These are phyloP conservation scores for Pleurotus sapidus DNA, from an alignment of 768 basidiomycete species.

Conservation along the genomic window DNA sequence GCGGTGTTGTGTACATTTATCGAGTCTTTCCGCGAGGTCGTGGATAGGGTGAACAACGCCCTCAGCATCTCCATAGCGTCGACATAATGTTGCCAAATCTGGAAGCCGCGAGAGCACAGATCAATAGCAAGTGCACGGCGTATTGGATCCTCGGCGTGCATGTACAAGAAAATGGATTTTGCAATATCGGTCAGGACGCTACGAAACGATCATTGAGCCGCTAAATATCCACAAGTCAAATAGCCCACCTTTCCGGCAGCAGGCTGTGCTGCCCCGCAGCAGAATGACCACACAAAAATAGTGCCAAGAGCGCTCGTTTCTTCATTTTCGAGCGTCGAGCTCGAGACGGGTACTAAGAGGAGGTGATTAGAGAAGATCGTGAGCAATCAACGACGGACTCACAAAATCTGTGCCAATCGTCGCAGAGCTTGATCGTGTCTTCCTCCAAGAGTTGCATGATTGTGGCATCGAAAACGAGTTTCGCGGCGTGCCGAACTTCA, in stretches of 20 bases:
- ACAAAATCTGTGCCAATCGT: conserved; percentile 68
- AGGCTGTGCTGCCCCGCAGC: conserved; percentile 78
- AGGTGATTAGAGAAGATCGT: not conserved
- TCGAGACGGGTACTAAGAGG: conserved; percentile 18
- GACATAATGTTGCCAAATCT: conserved; percentile 92
- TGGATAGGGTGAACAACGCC: conserved; percentile 78
- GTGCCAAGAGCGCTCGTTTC: conserved; percentile 67
- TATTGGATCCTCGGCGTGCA: conserved; percentile 68
- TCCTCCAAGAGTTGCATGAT: conserved; percentile 66
- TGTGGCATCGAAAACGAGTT: conserved; percentile 74
- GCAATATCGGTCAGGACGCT: conserved; percentile 83
- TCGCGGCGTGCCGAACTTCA: conserved; percentile 76
- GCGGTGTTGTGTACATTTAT: conserved; percentile 67
- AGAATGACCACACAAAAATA: conserved; percentile 82
- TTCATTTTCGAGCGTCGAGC: conserved; percentile 63
- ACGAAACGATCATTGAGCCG: not conserved
- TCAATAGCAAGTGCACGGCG: conserved; percentile 81
- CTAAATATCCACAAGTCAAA: not conserved
- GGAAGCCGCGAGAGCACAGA: conserved; percentile 86
- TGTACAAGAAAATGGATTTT: conserved; percentile 73
- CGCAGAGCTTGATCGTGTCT: conserved; percentile 55
- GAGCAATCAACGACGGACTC: conserved; percentile 15
- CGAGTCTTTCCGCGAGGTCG: conserved; percentile 65
- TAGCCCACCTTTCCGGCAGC: conserved; percentile 63
- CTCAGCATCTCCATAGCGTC: conserved; percentile 89